Base-by-base conservation (phyloP, 1,284 basidiomycete species). In the Cutaneotrichosporon cutaneum region DNA sequence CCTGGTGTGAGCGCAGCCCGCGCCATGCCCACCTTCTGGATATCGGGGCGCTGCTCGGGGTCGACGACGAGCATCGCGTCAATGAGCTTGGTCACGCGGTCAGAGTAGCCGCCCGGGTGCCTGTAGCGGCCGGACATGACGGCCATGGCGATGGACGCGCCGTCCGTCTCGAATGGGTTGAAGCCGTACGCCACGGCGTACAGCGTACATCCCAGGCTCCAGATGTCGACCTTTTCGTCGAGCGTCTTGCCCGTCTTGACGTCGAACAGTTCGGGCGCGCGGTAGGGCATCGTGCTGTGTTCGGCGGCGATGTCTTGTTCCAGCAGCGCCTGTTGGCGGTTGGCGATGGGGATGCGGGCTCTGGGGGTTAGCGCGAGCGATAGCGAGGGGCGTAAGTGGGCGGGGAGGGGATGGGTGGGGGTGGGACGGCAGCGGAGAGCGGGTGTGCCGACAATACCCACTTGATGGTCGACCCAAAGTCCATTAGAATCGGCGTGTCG, bases 171-270 rank as follows among this genome's bases (percentile, higher is more conserved):
- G 72, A 97, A 97, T 0, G 94, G 94, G 2, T 92, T 94, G 73
- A 92, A 89, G 1, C 89, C 89, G 78, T 96, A 95, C 0, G 92
- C 92, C 45, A 96, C 85, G 0, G 94, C 92, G 69, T 86, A 97
- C 33, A 97, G 83, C 0, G 90, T 92, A 79, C 92, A 94, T 0
- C 94, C 94, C 6, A 97, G 84, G 1, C 92, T 94, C 92, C 94
- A 97, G 54, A 97, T 93, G 76, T 97, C 94, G 16, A 95, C 92
- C 72, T 92, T 92, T 80, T 96, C 94, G 70, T 94, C 90, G n/a
- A 97, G 81, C 1, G 82, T 86, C 50, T 84, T 81, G 45, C 90
- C 90, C 1, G 93, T 96, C 77, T 95, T 95, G 61, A 95, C 92
- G 70, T 97, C 94, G 73, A 96, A 96, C 11, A 97, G 82, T 72